Percentiles rank a stretch among this genome's conserved stretches.
These are phyloP conservation scores for Byssochlamys sp. DNA, from an alignment of 2,329 filamentous ascomycete species.

Conservation along the genomic window DNA sequence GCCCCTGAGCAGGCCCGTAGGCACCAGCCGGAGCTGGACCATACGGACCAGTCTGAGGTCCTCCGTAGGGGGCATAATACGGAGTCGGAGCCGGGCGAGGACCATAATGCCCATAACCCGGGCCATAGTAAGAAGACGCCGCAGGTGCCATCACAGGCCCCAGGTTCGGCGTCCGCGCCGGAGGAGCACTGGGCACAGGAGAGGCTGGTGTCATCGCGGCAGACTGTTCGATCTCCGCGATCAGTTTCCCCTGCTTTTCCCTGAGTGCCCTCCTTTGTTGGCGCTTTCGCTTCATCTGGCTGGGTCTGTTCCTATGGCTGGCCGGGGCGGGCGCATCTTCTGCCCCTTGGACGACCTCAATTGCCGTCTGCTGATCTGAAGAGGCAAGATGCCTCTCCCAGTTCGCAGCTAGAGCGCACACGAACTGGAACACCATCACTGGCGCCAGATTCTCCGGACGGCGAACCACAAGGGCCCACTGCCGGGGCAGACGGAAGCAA, in stretches of 20 bases:
- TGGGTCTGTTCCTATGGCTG: slow-evolving; percentile 5
- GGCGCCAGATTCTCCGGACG: slow-evolving; percentile 12
- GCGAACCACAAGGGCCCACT: slow-evolving; percentile 11
- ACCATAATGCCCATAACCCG: neutral
- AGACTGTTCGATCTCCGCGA: slow-evolving; percentile 1
- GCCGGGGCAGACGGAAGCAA: slow-evolving; percentile 4
- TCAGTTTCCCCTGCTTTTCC: slow-evolving; percentile 5
- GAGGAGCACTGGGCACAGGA: neutral
- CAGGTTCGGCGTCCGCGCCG: neutral
- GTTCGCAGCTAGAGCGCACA: slow-evolving; percentile 4
- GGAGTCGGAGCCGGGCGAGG: neutral
- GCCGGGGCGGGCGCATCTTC: slow-evolving; percentile 4
- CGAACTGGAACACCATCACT: slow-evolving; percentile 6
- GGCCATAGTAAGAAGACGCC: neutral
- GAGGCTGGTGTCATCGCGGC: slow-evolving; percentile 1
- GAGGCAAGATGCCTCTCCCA: slow-evolving; percentile 6
- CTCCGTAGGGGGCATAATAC: neutral
- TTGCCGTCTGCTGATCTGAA: slow-evolving; percentile 2
- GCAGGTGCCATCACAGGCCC: neutral
- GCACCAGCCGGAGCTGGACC: neutral
- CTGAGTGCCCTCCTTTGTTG: slow-evolving; percentile 2
- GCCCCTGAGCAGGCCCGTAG: neutral
- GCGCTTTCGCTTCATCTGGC: slow-evolving; percentile 8
- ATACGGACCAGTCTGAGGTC: neutral
- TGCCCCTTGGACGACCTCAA: slow-evolving; percentile 4